phyloP scores from a whole-genome alignment of 1,139 yeast genomes.

The Candida pseudocylindracea region DNA sequence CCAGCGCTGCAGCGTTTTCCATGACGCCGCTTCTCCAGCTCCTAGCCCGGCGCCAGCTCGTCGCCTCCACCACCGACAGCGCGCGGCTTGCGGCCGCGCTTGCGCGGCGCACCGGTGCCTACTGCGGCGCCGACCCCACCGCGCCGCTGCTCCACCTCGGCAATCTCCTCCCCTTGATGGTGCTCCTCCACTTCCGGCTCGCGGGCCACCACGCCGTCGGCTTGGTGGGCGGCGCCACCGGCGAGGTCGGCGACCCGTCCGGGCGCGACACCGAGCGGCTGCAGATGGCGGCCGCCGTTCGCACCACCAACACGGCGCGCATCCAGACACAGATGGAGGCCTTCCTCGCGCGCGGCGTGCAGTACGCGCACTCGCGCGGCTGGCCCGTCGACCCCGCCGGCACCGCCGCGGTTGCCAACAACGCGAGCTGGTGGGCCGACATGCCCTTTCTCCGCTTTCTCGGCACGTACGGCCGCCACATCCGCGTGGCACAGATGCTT shows the following conservation, averaged over 20 bases:
- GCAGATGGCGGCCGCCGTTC: constrained; percentile 23
- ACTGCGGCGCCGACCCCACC: constrained; percentile 95
- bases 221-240: constrained; percentile 95
- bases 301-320: constrained; percentile 32
- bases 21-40: constrained; percentile 2
- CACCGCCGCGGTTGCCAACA: constrained; percentile 26
- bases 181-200: constrained; percentile 59
- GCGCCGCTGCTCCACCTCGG: constrained; percentile 84
- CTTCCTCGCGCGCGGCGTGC: constrained; percentile 42
- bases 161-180: constrained; percentile 69
- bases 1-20: too few relatives aligned
- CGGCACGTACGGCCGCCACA: constrained; percentile 54
- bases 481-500: constrained; percentile 72
- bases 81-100: constrained; percentile 3
- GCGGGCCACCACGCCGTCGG: constrained; percentile 73
- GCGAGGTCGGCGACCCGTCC: constrained; percentile 92
- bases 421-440: constrained; percentile 71
- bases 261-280: constrained; percentile 66
- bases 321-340: constrained; percentile 39
- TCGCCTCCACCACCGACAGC: constrained; percentile 1
- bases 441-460: constrained; percentile 59
- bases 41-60: constrained; percentile 1
- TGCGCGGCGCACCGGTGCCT: constrained; percentile 9
- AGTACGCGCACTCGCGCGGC: constrained; percentile 35
- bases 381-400: constrained; percentile 17